A percentile compares a stretch with the other conserved stretches of the same genome.
These are phyloP conservation scores for Primulina tabacum DNA, from an alignment of 257 asterid genomes.

Conservation along the genomic window DNA sequence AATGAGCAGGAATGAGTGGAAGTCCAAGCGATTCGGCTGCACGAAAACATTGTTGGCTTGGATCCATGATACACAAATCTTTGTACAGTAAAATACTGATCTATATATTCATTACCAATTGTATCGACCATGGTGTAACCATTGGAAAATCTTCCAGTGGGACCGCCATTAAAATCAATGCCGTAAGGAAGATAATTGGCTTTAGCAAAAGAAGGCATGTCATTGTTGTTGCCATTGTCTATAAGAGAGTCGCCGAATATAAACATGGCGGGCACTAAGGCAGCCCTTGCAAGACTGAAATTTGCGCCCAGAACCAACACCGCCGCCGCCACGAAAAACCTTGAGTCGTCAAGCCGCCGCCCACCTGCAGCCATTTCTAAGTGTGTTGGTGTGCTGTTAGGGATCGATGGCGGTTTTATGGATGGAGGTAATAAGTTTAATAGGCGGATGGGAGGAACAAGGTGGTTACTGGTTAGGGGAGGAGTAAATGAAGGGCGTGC, in stretches of 20 bases:
- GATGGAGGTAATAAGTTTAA: too few species aligned
- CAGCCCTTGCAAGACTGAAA: neutral
- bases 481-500: neutral
- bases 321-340: too few species aligned
- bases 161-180: constrained; percentile 78
- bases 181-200: constrained; percentile 89
- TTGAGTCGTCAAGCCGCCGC: too few species aligned
- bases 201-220: constrained; percentile 70
- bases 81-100: too few species aligned
- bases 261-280: constrained; percentile 77
- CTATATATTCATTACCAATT: constrained; percentile 33
- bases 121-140: constrained; percentile 89
- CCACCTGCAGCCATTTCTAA: too few species aligned
- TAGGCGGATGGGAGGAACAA: neutral
- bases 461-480: neutral
- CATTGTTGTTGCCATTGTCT: constrained; percentile 86
- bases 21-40: constrained; percentile 77
- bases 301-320: too few species aligned
- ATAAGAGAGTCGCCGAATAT: constrained; percentile 82
- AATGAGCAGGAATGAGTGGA: constrained; percentile 59
- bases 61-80: too few species aligned
- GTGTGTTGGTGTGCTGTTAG: too few species aligned
- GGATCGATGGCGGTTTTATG: too few species aligned
- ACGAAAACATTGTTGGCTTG: neutral
- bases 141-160: constrained; percentile 81